phyloP scores from a whole-genome alignment of 2,329 filamentous ascomycete genomes.

The Colletotrichum cereale region DNA sequence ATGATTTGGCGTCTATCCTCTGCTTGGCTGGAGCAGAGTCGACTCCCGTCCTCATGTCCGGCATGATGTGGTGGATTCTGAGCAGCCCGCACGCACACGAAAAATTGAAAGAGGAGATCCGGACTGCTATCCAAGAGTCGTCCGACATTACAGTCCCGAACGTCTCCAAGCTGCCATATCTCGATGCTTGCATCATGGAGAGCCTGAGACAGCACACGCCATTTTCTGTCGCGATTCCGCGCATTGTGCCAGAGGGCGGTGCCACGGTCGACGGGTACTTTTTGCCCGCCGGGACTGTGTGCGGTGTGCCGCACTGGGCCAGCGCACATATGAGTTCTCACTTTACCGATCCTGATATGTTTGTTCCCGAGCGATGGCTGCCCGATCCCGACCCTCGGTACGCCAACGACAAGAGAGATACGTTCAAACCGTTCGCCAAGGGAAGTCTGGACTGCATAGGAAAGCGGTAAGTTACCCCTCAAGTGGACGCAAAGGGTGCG shows the following conservation, averaged over 20 bases:
- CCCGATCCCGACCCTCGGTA: background rate
- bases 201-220: constrained; percentile 2
- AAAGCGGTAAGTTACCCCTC: background rate
- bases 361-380: background rate
- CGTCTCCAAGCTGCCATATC: background rate
- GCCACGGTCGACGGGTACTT: background rate
- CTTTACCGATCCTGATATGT: background rate
- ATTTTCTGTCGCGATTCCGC: background rate
- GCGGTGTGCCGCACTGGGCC: background rate
- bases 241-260: background rate
- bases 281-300: background rate
- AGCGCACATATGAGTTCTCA: background rate
- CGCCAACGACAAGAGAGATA: background rate
- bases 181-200: constrained; percentile 6
- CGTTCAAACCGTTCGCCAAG: background rate
- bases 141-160: constrained; percentile 1
- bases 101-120: background rate
- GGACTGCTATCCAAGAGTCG: background rate
- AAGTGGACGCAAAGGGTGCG: too few relatives aligned
- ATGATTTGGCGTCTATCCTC: background rate
- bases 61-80: constrained; percentile 6
- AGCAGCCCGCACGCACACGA: background rate
- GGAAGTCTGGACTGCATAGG: constrained; percentile 2
- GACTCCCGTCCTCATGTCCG: background rate
- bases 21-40: constrained; percentile 1